Conservation (phyloP, 148 eudicot species). For the Amaranthus palmeri region DNA sequence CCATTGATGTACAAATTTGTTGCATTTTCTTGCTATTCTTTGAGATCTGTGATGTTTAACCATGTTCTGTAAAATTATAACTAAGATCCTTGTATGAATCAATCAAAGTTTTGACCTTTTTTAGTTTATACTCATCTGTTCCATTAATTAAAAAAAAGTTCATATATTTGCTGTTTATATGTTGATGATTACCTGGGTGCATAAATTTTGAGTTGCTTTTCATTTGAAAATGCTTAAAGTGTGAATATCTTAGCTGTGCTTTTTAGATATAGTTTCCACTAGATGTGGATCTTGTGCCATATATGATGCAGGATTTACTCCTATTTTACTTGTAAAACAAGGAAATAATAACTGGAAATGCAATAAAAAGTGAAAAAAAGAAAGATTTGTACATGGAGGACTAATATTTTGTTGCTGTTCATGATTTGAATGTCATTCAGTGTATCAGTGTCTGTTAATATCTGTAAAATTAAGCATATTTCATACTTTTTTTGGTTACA, state of each 20-base stretch:
- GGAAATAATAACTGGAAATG: no score
- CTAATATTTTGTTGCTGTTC: neutral
- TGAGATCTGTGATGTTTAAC: conserved; percentile 8
- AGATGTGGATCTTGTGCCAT: conserved; percentile 13
- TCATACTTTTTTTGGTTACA: neutral
- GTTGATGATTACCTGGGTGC: neutral
- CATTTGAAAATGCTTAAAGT: neutral
- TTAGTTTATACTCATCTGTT: neutral
- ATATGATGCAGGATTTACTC: no score
- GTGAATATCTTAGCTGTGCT: neutral
- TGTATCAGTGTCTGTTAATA: neutral
- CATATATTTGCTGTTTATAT: neutral
- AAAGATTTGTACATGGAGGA: no score
- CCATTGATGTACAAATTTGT: neutral
- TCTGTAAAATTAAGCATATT: neutral
- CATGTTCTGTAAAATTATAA: neutral
- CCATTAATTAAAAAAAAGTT: neutral
- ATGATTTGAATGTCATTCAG: neutral
- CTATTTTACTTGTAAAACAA: no score
- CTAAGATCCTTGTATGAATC: neutral
- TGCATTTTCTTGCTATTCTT: neutral
- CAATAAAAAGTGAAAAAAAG: no score
- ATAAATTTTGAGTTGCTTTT: neutral
- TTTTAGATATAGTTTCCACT: conserved; percentile 2
- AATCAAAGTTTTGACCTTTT: neutral